Base-by-base conservation (phyloP, 2,329 filamentous ascomycete species). In the Aspergillus tamarii region DNA sequence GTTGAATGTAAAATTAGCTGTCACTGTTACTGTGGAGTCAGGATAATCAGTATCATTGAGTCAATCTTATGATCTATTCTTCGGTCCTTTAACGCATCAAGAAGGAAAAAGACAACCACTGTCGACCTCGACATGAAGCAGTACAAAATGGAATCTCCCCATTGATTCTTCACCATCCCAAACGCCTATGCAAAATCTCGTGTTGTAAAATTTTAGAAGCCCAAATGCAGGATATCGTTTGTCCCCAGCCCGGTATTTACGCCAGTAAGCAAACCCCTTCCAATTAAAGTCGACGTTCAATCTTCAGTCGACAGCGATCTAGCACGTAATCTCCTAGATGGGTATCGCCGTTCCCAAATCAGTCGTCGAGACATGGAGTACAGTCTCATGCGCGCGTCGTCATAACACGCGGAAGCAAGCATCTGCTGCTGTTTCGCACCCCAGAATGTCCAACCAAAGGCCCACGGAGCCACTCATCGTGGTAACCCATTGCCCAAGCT, bases 151-250 rank as follows among this genome's bases (percentile, higher is more conserved):
- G 52, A 36, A 19, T 55, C 19, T 36, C 14, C 26, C 39, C 52
- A 21, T 34, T 28, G 28, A 53, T 43, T 59, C 57, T 30, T 57
- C 56, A 50, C 21, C 52, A 39, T 56, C 34, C 59, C 55, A 52
- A 66, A 66, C 64, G 64, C 64, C 64, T 39, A 57, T 54, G 50
- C 26, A 57, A 57, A 23, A 58, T 55, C 21, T 55, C 32, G 52
- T 28, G 52, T 55, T 34, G 34, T 55, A 55, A 48, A 45, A 64
- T 64, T 59, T 64, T 58, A 46, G 59, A 60, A 57, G 19, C 63
- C 63, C 65, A 46, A 67, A 64, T 65, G 63, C 61, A 65, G 62
- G 60, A 63, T 65, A 67, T 66, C 63, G 21, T 61, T 66, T 36
- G 55, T 62, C 59, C 50, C 60, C 43, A 21, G 45, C 39, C 60